Base-by-base conservation (phyloP, 192 early-diverging fungal genomes). In the Haplosporangium gracile region DNA sequence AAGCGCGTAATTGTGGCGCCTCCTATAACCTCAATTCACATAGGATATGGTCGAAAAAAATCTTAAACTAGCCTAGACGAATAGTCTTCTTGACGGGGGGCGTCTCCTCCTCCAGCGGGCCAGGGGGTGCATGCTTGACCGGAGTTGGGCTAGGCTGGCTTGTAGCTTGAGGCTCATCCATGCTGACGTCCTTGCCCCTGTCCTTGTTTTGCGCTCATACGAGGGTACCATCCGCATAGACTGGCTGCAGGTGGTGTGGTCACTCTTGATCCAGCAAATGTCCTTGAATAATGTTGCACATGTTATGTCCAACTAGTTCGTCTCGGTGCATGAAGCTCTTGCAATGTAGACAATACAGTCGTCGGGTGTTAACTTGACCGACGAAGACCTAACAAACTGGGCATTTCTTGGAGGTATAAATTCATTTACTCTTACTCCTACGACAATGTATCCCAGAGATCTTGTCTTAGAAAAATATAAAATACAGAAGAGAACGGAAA, bases 381-480 rank as follows among this genome's bases (percentile, higher is more conserved):
- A 78, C 76, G 36, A 70, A 70, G n/a, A n/a, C n/a, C 0, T 78
- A 29, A 26, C 76, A 70, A 15, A 51, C 49, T 1, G 76, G 68
- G 20, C 49, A 78, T 36, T 70, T 70, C 49, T 78, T 55, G 53
- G 53, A 55, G 2, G 68, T 78, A 39, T 70, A 70, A 55, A 39
- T 55, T 78, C 76, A 55, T 78, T n/a, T 10, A 78, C 36, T 5
- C 76, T n/a, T n/a, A n/a, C n/a, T n/a, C n/a, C 68, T 5, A 78
- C 18, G 11, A 70, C 68, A 36, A 68, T 38, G 34, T 77, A 77
- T 2, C 34, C 68, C 16, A 51, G 68, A 13, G 63, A 76, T 29
- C 75, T 10, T 24, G 63, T 63, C 75, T 76, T 69, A 55, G 20
- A 20, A 51, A 18, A 20, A n/a, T 51, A 51, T 51, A 51, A 51